A percentile compares a stretch with the other conserved stretches of the same genome.
Evolutionary conservation across 1,284 basidiomycete species (phyloP).

Genomic region (Malassezia japonica): DNA sequence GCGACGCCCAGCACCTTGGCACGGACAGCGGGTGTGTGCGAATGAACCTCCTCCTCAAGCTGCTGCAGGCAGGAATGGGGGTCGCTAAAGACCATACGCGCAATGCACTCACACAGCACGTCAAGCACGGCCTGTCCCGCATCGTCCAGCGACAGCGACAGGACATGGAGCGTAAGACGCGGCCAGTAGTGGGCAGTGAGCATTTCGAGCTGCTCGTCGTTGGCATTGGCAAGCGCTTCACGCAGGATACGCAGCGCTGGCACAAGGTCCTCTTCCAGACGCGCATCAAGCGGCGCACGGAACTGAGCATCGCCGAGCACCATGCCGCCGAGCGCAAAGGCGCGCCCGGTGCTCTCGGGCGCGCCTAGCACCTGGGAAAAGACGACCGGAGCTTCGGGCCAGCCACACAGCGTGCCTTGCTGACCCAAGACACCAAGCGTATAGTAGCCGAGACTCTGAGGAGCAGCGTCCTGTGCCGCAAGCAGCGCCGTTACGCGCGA

Average conservation of each 20-base stretch:
- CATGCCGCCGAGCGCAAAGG: conserved; percentile 64
- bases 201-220: conserved; percentile 66
- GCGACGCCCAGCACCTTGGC: conserved; percentile 88
- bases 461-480: background rate
- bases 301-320: conserved; percentile 73
- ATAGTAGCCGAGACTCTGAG: conserved; percentile 30
- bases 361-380: conserved; percentile 26
- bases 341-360: conserved; percentile 28
- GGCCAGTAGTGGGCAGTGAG: conserved; percentile 81
- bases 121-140: conserved; percentile 17
- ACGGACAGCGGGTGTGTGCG: conserved; percentile 51
- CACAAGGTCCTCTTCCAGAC: background rate
- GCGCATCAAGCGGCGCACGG: background rate
- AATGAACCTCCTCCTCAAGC: conserved; percentile 59
- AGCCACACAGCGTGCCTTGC: conserved; percentile 30
- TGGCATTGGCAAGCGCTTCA: conserved; percentile 87
- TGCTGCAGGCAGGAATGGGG: conserved; percentile 68
- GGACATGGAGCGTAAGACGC: conserved; percentile 54
- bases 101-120: conserved; percentile 64
- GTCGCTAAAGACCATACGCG: conserved; percentile 82
- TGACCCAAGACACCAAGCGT: conserved; percentile 33
- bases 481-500: conserved; percentile 8
- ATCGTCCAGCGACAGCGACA: conserved; percentile 61
- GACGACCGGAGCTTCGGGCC: conserved; percentile 17
- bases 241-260: conserved; percentile 60